Conservation (phyloP, 2,329 filamentous ascomycete species). For the Phialocephala sp. region DNA sequence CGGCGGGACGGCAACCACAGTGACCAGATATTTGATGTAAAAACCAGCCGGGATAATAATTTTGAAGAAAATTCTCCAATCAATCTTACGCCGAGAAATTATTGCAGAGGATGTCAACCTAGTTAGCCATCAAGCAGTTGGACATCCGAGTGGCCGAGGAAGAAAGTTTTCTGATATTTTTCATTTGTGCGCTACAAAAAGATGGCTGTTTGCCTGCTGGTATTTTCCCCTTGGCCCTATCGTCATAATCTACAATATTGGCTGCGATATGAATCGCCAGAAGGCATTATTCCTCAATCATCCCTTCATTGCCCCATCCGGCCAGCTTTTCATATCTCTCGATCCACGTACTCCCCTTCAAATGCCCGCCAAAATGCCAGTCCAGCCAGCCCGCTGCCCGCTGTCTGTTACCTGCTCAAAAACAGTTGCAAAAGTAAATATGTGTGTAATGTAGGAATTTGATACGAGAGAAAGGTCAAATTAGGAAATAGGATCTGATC, state of each 20-base stretch:
- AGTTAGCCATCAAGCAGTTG: neutral
- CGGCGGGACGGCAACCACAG: neutral
- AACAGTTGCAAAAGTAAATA: neutral
- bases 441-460: slow-evolving; percentile 12
- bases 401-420: neutral
- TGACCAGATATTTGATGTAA: neutral
- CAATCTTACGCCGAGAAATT: neutral
- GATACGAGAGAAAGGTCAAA: slow-evolving; percentile 7
- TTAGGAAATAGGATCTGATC: neutral
- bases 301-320: slow-evolving; percentile 1
- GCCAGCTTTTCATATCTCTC: neutral
- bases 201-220: slow-evolving; percentile 1
- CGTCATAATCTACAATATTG: slow-evolving; percentile 11
- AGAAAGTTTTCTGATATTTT: neutral
- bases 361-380: neutral
- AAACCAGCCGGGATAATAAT: neutral
- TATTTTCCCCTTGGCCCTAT: slow-evolving; percentile 1
- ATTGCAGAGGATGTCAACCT: neutral
- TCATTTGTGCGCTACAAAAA: slow-evolving; percentile 2
- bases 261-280: neutral
- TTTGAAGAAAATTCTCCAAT: slow-evolving; percentile 3
- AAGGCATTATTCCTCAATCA: slow-evolving; percentile 10
- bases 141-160: neutral
- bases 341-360: neutral
- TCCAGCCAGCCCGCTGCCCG: neutral